Conservation (phyloP, 2,329 filamentous ascomycete genomes). For the Penicillium frequentans region DNA sequence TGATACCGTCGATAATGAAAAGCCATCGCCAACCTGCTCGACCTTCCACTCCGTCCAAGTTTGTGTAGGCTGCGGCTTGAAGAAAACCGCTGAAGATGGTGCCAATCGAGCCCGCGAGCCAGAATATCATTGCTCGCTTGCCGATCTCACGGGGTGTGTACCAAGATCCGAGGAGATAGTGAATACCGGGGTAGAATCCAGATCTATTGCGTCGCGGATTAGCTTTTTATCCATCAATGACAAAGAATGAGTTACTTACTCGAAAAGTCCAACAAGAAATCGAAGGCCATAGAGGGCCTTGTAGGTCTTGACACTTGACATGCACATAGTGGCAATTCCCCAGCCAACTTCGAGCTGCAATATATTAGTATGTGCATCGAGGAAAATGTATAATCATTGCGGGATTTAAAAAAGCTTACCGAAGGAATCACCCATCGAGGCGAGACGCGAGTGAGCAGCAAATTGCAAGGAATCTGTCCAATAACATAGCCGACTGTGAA, state of each 20-base stretch:
- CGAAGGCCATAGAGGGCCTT: slow-evolving; percentile 23
- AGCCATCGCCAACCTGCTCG: slow-evolving; percentile 30
- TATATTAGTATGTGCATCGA: background rate
- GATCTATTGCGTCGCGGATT: slow-evolving; percentile 6
- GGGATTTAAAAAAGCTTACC: background rate
- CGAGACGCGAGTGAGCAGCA: slow-evolving; percentile 47
- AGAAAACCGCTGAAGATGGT: slow-evolving; percentile 25
- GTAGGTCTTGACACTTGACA: slow-evolving; percentile 24
- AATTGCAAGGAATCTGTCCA: slow-evolving; percentile 45
- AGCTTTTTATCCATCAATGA: background rate
- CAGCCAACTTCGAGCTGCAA: slow-evolving; percentile 33
- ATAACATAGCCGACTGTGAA: slow-evolving; percentile 51
- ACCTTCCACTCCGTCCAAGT: slow-evolving; percentile 23
- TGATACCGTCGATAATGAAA: slow-evolving; percentile 29
- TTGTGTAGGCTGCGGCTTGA: slow-evolving; percentile 22
- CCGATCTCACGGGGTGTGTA: slow-evolving; percentile 26
- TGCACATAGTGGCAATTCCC: slow-evolving; percentile 25
- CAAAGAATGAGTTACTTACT: slow-evolving; percentile 11
- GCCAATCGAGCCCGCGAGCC: slow-evolving; percentile 20
- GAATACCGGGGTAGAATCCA: slow-evolving; percentile 26
- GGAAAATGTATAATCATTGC: background rate
- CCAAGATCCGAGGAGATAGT: slow-evolving; percentile 28
- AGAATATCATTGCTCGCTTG: slow-evolving; percentile 25
- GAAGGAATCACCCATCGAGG: slow-evolving; percentile 46
- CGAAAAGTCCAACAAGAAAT: slow-evolving; percentile 30